A percentile compares a stretch with the other conserved stretches of the same genome.
Evolutionary conservation across 1,284 basidiomycete genomes (phyloP).

Genomic region (Vanrija pseudolonga): DNA sequence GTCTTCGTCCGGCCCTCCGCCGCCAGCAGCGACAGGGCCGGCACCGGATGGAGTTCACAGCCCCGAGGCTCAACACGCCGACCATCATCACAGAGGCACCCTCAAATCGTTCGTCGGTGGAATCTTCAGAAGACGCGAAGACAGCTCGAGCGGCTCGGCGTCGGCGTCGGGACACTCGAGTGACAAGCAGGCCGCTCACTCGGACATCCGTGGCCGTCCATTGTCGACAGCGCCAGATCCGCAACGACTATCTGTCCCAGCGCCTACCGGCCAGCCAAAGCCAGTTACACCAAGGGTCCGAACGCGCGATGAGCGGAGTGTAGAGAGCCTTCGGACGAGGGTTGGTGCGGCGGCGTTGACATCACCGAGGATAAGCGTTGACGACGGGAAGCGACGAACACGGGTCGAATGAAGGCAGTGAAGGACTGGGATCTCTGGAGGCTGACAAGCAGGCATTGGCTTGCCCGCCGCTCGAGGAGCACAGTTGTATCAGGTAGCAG

Average conservation of each 20-base stretch:
- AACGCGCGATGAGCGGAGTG: constrained; percentile 33
- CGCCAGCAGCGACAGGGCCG: not conserved
- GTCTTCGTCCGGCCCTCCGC: not conserved
- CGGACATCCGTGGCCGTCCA: too few relatives aligned
- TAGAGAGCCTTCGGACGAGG: constrained; percentile 19
- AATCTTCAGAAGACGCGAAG: not conserved
- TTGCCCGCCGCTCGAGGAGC: too few relatives aligned
- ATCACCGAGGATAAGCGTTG: not conserved
- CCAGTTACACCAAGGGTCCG: constrained; percentile 36
- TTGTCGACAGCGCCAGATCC: too few relatives aligned
- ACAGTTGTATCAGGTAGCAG: constrained; percentile 1
- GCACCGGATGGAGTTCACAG: not conserved
- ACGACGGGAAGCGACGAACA: constrained; percentile 11
- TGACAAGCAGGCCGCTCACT: not conserved
- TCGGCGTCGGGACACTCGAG: not conserved
- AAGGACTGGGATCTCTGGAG: not conserved
- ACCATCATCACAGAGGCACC: not conserved
- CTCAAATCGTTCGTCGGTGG: not conserved
- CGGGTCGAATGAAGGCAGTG: constrained; percentile 9
- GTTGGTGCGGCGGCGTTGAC: constrained; percentile 1
- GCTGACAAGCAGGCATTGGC: too few relatives aligned
- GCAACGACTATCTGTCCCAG: not conserved
- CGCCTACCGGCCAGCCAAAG: constrained; percentile 11
- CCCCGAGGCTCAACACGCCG: not conserved
- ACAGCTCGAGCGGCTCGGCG: too few relatives aligned